Evolutionary conservation across 2,329 filamentous ascomycete species (phyloP), one percentile per base, ranked within the genome.

Genomic region (Ploettnerulaceae sp.): DNA sequence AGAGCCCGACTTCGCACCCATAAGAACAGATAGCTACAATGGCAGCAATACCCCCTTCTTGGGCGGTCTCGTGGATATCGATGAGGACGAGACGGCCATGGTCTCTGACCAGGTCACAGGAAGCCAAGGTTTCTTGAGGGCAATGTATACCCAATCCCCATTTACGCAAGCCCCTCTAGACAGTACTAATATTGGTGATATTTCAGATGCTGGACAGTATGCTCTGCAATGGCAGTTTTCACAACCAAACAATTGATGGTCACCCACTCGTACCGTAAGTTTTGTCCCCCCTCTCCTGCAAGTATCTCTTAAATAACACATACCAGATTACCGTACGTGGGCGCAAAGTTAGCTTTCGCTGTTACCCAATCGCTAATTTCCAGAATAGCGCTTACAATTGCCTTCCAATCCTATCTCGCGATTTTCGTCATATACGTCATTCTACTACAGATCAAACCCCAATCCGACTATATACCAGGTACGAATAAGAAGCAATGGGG

Each of bases 291-390:
- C 35, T 32, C 5, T 32, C 11, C 9, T 4, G 12, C 14, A 31
- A 5, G 15, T 1, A 4, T 8, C n/a, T 32, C 24, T 38, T 8
- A 45, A 32, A 52, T 58, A 49, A 55, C 28, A 32, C 22, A 5
- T 43, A 3, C 14, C 28, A 58, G 56, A 58, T 45, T 58, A 55
- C 29, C 56, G 54, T 58, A 53, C 18, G 54, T 47, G 6, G 25
- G 25, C 25, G 26, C 22, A 9, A 7, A 7, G 28, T 14, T 22
- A 28, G n/a, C 11, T 26, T 12, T 20, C 11, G 11, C 7, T 26
- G 17, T 11, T 34, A 18, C 17, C 24, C 18, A 31, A 5, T 21
- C 9, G 17, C 36, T 44, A 14, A 44, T n/a, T n/a, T n/a, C 41
- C 15, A 31, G 34, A 28, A 41, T 40, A 57, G 55, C 55, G 14